Evolutionary conservation across 306 rosid genomes (phyloP), one percentile per base, ranked within the genome.

Genomic region (Medicago arabica): DNA sequence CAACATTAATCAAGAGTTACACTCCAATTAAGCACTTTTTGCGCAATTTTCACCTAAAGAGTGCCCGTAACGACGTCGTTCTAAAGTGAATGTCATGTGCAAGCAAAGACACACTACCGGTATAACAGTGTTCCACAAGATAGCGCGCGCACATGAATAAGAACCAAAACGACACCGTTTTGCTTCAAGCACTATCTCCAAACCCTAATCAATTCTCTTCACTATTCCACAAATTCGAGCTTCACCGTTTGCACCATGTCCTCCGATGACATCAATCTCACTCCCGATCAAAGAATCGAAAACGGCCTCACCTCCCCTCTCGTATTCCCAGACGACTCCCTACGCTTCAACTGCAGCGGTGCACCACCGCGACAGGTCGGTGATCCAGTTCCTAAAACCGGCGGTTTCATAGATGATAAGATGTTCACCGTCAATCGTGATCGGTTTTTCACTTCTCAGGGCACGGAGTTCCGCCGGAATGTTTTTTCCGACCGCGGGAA

Each of bases 361-460:
- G 18, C 87, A 1, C 78, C 88, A 2, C 96, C 79, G 74, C 88
- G 88, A 28, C 96, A 92, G 16, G 86, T 84, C 76, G 82, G 80
- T 0, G 91, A 89, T 82, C 81, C 88, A 58, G 83, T 63, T 51
- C 89, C 93, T 6, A 92, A 90, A 59, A 84, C 97, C 53, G 84
- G 86, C 64, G 80, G 91, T 2, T 95, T 87, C 82, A 75, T 95
- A 50, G 97, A 85, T 61, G 93, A 87, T n/a, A 90, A 90, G 84
- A 80, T 90, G 69, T 87, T 87, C 83, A 10, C 91, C 11, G 65
- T 76, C 15, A 83, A 83, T 31, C 93, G 89, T 4, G 83, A 86
- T 53, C 93, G 89, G 4, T 89, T 83, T 68, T 90, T 85, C 77
- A 7, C 84, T 28, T 60, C 91, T 1, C 97, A 77, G 70, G 81